Conservation (phyloP, 306 rosid genomes). For the Clitoria ternatea region DNA sequence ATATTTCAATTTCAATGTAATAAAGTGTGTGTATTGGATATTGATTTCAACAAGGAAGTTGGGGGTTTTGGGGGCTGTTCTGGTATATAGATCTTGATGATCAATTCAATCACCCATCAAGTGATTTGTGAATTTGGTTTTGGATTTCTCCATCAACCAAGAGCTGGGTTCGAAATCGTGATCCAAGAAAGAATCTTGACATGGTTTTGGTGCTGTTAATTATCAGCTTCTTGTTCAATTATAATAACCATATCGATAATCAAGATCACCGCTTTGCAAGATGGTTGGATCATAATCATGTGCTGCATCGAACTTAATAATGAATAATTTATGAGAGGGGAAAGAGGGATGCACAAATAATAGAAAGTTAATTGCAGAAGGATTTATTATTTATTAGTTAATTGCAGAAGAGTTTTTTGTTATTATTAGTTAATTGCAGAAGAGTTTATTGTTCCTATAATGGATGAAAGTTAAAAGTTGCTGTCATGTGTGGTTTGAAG, state of each 20-base stretch:
- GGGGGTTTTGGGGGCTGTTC: not conserved
- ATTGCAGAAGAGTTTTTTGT: not conserved
- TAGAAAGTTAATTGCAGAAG: not conserved
- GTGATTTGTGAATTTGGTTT: not conserved
- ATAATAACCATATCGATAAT: not conserved
- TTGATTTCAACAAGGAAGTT: too few species aligned
- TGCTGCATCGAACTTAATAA: not conserved
- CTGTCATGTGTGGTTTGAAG: not conserved
- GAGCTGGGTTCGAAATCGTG: not conserved
- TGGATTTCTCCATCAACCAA: not conserved
- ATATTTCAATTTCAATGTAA: too few species aligned
- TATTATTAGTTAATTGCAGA: not conserved
- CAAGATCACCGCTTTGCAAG: not conserved
- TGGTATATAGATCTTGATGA: not conserved
- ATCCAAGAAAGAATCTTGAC: not conserved
- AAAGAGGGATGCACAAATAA: not conserved
- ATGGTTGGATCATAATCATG: not conserved
- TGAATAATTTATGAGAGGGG: not conserved
- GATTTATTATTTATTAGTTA: not conserved
- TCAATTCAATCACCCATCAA: not conserved
- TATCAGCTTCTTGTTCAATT: not conserved
- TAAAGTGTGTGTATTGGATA: too few species aligned
- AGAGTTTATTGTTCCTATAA: not conserved
- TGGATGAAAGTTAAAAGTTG: not conserved
- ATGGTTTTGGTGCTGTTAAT: not conserved